phyloP scores from a whole-genome alignment of 2,329 filamentous ascomycete species.

The Pyrenochaeta sp. region DNA sequence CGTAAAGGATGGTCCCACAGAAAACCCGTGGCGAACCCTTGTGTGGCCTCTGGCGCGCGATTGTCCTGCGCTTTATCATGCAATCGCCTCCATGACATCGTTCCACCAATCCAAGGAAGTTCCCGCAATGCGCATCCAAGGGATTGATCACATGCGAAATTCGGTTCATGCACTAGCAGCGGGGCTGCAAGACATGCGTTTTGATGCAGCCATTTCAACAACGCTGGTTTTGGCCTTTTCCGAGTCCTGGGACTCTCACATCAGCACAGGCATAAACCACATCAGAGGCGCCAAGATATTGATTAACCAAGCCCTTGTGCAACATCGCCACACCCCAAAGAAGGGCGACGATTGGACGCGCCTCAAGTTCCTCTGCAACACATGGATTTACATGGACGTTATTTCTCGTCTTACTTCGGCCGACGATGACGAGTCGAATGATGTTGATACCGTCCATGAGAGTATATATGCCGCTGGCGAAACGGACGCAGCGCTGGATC shows the following conservation, averaged over 20 bases:
- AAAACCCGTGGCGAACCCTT: slow-evolving; percentile 76
- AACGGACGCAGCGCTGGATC: slow-evolving; percentile 67
- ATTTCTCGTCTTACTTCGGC: slow-evolving; percentile 72
- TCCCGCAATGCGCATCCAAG: slow-evolving; percentile 66
- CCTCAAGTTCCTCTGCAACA: slow-evolving; percentile 73
- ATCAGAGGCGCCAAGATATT: slow-evolving; percentile 72
- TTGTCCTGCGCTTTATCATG: slow-evolving; percentile 72
- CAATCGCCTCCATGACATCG: slow-evolving; percentile 72
- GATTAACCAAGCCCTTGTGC: slow-evolving; percentile 66
- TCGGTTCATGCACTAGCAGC: slow-evolving; percentile 68
- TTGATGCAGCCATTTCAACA: slow-evolving; percentile 73
- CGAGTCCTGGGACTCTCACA: slow-evolving; percentile 76
- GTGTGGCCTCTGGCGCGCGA: slow-evolving; percentile 74
- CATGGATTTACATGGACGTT: slow-evolving; percentile 78
- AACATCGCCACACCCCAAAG: slow-evolving; percentile 54
- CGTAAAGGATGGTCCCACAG: slow-evolving; percentile 72
- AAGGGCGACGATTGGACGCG: slow-evolving; percentile 56
- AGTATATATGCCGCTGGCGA: slow-evolving; percentile 42
- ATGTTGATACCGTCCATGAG: slow-evolving; percentile 57
- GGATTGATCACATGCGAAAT: slow-evolving; percentile 73
- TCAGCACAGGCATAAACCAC: slow-evolving; percentile 73
- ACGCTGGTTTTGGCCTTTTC: slow-evolving; percentile 73
- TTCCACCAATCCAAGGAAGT: slow-evolving; percentile 71
- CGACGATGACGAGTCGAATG: slow-evolving; percentile 64
- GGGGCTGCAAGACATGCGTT: slow-evolving; percentile 69